Evolutionary conservation across 345 rosid species (phyloP), one percentile per base, ranked within the genome.

Genomic region (Balakata baccata): DNA sequence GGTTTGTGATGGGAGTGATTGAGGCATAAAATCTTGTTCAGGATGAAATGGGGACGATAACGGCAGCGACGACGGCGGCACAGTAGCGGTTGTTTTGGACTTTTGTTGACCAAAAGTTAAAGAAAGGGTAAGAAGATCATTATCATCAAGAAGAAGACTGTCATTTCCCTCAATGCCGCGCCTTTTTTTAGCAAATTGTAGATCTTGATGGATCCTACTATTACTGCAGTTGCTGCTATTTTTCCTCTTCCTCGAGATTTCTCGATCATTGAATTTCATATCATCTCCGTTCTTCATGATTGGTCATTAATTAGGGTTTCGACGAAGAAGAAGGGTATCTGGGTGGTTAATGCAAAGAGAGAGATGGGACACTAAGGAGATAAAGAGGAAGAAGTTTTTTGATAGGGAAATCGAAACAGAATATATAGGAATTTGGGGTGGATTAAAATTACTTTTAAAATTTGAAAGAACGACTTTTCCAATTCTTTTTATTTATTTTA

Each of bases 41-140:
- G 47, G 58, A 7, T 43, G 45, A 43, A 10, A 18, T 58, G 66
- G 23, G 22, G 66, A 12, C 20, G 61, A 11, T 54, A 41, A 13
- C 6, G 17, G 64, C 1, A 62, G 45, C 12, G 61, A 11, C 41
- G 41, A 6, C 7, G 17, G 64, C 1, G 72, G 45, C 12, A 10
- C 16, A 46, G 69, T 17, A 43, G 13, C 18, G 11, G 54, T 16
- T 20, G 6, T 54, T 54, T 18, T 34, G 63, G 5, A 49, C 52
- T 13, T 75, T 10, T 8, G 8, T 1, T 18, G 53, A 45, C 11
- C 47, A n/a, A 18, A 62, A 52, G 0, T 75, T 1, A 79, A 49
- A 7, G 80, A 73, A 2, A 84, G 80, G 16, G 78, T n/a, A 0
- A 84, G 81, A 18, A 70, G 22, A 45, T 72, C 75, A 0, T 69